Conservation (phyloP, 1,139 yeast species). For the Suhomyces bokatorum region DNA sequence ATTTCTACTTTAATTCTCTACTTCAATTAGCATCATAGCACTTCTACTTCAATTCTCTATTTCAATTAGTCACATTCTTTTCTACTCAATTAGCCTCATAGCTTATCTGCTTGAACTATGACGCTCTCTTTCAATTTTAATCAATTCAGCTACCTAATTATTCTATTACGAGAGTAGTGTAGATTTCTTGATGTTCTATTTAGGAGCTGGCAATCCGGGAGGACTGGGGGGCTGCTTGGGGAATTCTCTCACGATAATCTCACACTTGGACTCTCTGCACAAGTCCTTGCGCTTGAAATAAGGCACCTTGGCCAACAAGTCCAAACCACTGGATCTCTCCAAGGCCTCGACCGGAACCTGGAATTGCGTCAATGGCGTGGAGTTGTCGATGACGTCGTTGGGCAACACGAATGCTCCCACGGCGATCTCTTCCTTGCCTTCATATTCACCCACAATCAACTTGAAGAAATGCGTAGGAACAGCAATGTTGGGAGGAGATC, state of each 20-base stretch:
- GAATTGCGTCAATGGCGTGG: conserved; percentile 68
- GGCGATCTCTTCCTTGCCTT: conserved; percentile 53
- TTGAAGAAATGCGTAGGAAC: conserved; percentile 98
- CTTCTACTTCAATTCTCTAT: no score
- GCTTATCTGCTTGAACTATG: no score
- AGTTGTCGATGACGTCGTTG: conserved; percentile 71
- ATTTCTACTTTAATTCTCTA: no score
- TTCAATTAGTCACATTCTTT: no score
- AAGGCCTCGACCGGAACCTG: conserved; percentile 89
- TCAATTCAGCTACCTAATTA: no score
- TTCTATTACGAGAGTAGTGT: no score
- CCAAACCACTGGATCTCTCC: conserved; percentile 84
- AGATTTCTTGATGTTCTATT: neutral
- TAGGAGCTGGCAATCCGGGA: conserved; percentile 24
- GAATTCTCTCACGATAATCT: conserved; percentile 81
- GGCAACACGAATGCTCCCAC: conserved; percentile 95
- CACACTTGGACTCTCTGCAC: conserved; percentile 80
- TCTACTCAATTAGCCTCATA: no score
- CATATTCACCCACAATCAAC: conserved; percentile 76
- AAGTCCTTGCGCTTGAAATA: conserved; percentile 59
- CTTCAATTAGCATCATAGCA: no score
- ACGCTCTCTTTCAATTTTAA: no score
- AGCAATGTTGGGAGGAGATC: conserved; percentile 94
- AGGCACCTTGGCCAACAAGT: conserved; percentile 71
- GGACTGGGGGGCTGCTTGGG: conserved; percentile 45